A percentile compares a stretch with the other conserved stretches of the same genome.
Evolutionary conservation across 2,329 filamentous ascomycete species (phyloP).

Genomic region (Dryadomyces quercus-mongolicae): DNA sequence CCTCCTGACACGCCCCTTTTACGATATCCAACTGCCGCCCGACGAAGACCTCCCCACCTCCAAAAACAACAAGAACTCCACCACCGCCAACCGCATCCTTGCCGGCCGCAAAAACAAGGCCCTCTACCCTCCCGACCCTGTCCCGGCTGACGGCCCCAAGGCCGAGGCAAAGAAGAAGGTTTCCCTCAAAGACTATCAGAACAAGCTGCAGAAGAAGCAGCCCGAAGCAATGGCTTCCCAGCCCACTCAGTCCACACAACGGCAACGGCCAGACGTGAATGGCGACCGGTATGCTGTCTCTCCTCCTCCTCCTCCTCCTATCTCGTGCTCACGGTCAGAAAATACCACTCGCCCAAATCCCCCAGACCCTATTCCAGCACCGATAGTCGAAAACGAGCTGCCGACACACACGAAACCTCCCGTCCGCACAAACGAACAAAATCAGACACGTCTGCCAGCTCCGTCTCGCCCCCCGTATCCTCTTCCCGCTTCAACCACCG

Average conservation of each 20-base stretch:
- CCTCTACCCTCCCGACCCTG: conserved; percentile 20
- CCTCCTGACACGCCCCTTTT: conserved; percentile 43
- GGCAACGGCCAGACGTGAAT: conserved; percentile 12
- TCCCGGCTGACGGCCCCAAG: conserved; percentile 15
- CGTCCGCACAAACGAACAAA: conserved; percentile 34
- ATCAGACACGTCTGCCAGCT: conserved; percentile 20
- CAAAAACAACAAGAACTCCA: neutral
- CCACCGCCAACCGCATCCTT: neutral
- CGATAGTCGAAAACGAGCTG: conserved; percentile 33
- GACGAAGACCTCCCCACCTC: conserved; percentile 6
- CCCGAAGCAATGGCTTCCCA: conserved; percentile 14
- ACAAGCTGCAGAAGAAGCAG: conserved; percentile 30
- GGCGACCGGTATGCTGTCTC: conserved; percentile 18
- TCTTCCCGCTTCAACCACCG: conserved; percentile 4
- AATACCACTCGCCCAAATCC: conserved; percentile 18
- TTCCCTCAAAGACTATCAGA: conserved; percentile 47
- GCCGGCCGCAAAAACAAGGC: neutral
- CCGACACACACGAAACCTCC: conserved; percentile 30
- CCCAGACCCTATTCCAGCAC: conserved; percentile 19
- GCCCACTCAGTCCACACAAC: conserved; percentile 6
- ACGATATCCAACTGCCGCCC: conserved; percentile 43
- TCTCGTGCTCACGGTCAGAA: too few relatives aligned
- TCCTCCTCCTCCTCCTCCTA: conserved; percentile 9
- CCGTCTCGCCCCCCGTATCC: conserved; percentile 7
- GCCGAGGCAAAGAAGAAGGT: conserved; percentile 30